Percentiles rank a stretch among this genome's conserved stretches.
Evolutionary conservation across 345 rosid genomes (phyloP).

Genomic region (Brassica carinata): DNA sequence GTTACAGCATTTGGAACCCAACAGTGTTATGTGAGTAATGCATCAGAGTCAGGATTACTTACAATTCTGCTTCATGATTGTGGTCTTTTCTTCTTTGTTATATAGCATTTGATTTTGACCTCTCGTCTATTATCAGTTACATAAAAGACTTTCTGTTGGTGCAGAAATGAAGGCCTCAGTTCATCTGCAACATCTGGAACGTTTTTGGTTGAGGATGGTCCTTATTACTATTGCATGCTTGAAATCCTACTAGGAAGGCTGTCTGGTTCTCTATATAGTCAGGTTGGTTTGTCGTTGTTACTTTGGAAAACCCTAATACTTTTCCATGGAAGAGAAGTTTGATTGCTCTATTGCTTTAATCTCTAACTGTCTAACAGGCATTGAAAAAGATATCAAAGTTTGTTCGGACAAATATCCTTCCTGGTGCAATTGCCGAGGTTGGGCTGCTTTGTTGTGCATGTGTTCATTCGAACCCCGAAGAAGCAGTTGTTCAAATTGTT

Average conservation of each 20-base stretch:
- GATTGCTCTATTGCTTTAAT: constrained; percentile 20
- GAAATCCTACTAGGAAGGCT: constrained; percentile 93
- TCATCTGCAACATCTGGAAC: constrained; percentile 94
- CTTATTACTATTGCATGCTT: constrained; percentile 96
- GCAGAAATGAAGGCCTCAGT: constrained; percentile 90
- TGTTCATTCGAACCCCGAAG: constrained; percentile 92
- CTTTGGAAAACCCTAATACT: constrained; percentile 10
- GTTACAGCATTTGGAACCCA: constrained; percentile 92
- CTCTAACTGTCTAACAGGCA: constrained; percentile 72
- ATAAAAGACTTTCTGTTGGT: constrained; percentile 11
- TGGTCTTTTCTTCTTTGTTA: constrained; percentile 19
- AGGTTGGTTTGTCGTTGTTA: constrained; percentile 61
- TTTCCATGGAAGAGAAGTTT: constrained; percentile 10
- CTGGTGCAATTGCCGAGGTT: constrained; percentile 98
- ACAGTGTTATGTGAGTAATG: constrained; percentile 79
- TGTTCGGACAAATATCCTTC: constrained; percentile 89
- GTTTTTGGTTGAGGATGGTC: constrained; percentile 97
- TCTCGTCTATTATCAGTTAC: constrained; percentile 13
- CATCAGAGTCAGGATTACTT: background rate
- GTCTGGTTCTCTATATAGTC: constrained; percentile 78
- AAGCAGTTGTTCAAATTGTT: constrained; percentile 82
- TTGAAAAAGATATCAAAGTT: constrained; percentile 94
- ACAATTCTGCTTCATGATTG: constrained; percentile 13
- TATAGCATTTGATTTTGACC: background rate
- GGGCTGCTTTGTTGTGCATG: constrained; percentile 98